A percentile compares a stretch with the other conserved stretches of the same genome.
Evolutionary conservation across 495 filamentous ascomycete genomes (phyloP).

Genomic region (Aspergillus leporis): DNA sequence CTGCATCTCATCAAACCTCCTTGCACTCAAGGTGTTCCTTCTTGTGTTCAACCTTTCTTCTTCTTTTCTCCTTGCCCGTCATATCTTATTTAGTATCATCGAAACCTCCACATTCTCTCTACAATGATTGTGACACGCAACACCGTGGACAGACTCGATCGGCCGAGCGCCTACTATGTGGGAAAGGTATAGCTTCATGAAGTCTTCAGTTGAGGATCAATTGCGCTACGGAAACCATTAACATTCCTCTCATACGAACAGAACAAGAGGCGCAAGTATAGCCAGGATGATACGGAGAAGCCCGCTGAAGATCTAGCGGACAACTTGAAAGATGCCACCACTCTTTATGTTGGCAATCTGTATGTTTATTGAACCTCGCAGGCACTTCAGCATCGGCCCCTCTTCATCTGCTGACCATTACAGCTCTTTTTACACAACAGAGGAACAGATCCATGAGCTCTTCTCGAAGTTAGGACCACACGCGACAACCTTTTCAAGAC

Average conservation of each 20-base stretch:
- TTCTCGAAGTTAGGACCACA: slow-evolving; percentile 73
- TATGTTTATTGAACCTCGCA: slow-evolving; percentile 46
- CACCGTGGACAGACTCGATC: slow-evolving; percentile 85
- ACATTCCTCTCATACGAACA: slow-evolving; percentile 29
- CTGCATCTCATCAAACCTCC: slow-evolving; percentile 2
- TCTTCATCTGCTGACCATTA: slow-evolving; percentile 30
- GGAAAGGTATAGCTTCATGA: slow-evolving; percentile 58
- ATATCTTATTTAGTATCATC: background rate
- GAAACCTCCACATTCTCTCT: background rate
- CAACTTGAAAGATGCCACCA: slow-evolving; percentile 82
- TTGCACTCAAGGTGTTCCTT: background rate
- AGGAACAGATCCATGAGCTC: slow-evolving; percentile 97
- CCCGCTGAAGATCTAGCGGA: slow-evolving; percentile 60
- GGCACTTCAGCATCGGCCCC: background rate
- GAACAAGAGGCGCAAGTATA: slow-evolving; percentile 68
- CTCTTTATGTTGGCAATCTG: slow-evolving; percentile 97
- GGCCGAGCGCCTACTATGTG: slow-evolving; percentile 83
- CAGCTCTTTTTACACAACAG: slow-evolving; percentile 99
- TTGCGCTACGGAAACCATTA: slow-evolving; percentile 5
- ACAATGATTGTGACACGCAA: slow-evolving; percentile 31
- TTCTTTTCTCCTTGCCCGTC: background rate
- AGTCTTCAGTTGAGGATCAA: slow-evolving; percentile 11
- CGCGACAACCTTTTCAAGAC: background rate
- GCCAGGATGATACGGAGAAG: slow-evolving; percentile 57
- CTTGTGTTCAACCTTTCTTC: background rate